Percentiles rank a stretch among this genome's conserved stretches.
Conservation (phyloP, 1,284 basidiomycete genomes). For the Papiliotrema terrestris region DNA sequence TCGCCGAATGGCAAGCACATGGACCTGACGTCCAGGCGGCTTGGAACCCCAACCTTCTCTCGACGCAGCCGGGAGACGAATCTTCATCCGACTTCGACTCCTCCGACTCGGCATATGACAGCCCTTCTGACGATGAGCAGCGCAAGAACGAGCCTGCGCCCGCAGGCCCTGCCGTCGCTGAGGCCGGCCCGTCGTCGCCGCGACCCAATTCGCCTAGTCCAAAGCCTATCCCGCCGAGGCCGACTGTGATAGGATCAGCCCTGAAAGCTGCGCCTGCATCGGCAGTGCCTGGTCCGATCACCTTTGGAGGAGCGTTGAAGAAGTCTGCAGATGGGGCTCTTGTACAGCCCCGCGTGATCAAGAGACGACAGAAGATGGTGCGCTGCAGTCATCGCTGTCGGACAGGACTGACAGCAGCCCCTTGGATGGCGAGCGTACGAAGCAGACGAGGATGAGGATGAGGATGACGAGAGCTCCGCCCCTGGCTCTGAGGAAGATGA, state of each 20-base stretch:
- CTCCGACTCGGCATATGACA: conserved; percentile 43
- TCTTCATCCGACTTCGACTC: conserved; percentile 48
- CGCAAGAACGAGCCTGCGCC: background rate
- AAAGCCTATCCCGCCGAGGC: background rate
- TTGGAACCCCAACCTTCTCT: conserved; percentile 41
- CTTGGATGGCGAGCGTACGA: background rate
- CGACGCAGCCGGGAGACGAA: conserved; percentile 22
- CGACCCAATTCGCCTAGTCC: background rate
- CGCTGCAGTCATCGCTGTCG: background rate
- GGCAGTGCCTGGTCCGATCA: background rate
- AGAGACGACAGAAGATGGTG: conserved; percentile 14
- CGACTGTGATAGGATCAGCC: conserved; percentile 3
- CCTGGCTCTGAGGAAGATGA: conserved; percentile 13
- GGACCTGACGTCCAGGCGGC: conserved; percentile 8
- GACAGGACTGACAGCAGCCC: background rate
- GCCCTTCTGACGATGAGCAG: conserved; percentile 6
- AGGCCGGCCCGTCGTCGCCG: background rate
- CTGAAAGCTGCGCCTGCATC: conserved; percentile 1
- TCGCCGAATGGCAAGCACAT: too few species aligned
- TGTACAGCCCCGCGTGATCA: conserved; percentile 32
- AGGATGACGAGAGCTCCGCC: conserved; percentile 6
- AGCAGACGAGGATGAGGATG: conserved; percentile 17
- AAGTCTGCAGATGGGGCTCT: conserved; percentile 22
- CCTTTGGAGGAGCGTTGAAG: conserved; percentile 27
- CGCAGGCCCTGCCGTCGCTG: background rate